Evolutionary conservation across 768 basidiomycete species (phyloP), one percentile per base, ranked within the genome.

Genomic region (Boletus rufocinnamomeus): DNA sequence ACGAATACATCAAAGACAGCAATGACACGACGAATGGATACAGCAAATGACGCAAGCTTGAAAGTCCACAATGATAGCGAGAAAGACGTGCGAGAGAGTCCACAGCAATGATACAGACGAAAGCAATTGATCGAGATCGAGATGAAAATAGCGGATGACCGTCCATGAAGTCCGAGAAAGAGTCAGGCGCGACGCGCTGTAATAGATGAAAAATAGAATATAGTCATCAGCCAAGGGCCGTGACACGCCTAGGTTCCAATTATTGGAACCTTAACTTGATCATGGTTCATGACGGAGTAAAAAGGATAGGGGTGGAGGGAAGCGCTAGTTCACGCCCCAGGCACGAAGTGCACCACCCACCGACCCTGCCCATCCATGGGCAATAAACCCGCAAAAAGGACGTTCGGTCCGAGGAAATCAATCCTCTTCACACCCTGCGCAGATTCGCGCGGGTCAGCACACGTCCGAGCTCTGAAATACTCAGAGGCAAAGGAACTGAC

Each of bases 381-480:
- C 19, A 63, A 61, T 23, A 77, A 45, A 11, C 76, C 77, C 11
- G 56, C 66, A 43, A 77, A 77, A 28, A 55, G 58, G 40, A 67
- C 57, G 23, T 67, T 65, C 2, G 61, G 66, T 34, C 74, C 73
- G 58, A 77, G 67, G 63, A 75, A 74, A 60, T 77, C 76, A 28
- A 77, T 67, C 65, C 75, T 61, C 68, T 76, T 78, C 28, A 78
- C 58, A 9, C 76, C 76, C 65, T 78, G 76, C 62, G 59, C 62
- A 66, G 62, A 70, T 67, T 77, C 75, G 64, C 69, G 63, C 66
- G 66, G 71, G 59, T 73, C 73, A 65, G 69, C 52, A 53, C 28
- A 43, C 13, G 69, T 64, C 61, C 71, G 56, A 46, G 60, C 66
- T 63, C 71, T 61, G 59, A 71, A 74, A 43, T 62, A 73, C 23